These are phyloP conservation scores for Aspergillus quadricinctus DNA, from an alignment of 2,329 filamentous ascomycete species.

Conservation along the genomic window DNA sequence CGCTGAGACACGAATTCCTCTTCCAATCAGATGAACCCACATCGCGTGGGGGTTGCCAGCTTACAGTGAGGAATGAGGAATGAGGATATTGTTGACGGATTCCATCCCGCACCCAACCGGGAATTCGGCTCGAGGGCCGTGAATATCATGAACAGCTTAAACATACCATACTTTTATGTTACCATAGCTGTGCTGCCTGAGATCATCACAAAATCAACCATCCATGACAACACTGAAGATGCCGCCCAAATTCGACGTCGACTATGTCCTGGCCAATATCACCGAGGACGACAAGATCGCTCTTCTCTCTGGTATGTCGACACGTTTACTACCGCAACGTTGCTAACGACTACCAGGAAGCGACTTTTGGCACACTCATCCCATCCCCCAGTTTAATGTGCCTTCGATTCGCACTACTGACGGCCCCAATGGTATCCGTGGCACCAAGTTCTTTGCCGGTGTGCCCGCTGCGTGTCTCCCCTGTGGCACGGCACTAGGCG, in stretches of 20 bases:
- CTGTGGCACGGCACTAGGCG: constrained; percentile 54
- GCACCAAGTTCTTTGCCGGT: constrained; percentile 65
- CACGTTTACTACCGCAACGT: neutral
- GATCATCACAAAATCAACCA: neutral
- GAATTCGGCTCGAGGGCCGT: neutral
- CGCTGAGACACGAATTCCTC: neutral
- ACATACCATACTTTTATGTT: neutral
- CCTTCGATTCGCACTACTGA: constrained; percentile 64
- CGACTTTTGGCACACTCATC: constrained; percentile 67
- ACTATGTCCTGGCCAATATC: constrained; percentile 16
- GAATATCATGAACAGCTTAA: neutral
- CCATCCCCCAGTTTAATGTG: constrained; percentile 56
- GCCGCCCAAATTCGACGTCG: constrained; percentile 14
- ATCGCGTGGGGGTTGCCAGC: neutral
- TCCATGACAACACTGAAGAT: constrained; percentile 3
- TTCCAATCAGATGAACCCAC: neutral
- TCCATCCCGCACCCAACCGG: neutral
- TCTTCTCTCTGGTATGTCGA: constrained; percentile 15
- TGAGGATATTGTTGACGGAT: neutral
- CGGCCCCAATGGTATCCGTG: constrained; percentile 66
- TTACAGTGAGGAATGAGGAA: neutral
- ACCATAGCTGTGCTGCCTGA: neutral
- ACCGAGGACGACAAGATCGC: constrained; percentile 18
- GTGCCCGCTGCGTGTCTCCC: constrained; percentile 58
- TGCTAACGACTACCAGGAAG: constrained; percentile 41